A percentile compares a stretch with the other conserved stretches of the same genome.
Conservation (phyloP, 2,329 filamentous ascomycete genomes). For the Pyricularia sp. region DNA sequence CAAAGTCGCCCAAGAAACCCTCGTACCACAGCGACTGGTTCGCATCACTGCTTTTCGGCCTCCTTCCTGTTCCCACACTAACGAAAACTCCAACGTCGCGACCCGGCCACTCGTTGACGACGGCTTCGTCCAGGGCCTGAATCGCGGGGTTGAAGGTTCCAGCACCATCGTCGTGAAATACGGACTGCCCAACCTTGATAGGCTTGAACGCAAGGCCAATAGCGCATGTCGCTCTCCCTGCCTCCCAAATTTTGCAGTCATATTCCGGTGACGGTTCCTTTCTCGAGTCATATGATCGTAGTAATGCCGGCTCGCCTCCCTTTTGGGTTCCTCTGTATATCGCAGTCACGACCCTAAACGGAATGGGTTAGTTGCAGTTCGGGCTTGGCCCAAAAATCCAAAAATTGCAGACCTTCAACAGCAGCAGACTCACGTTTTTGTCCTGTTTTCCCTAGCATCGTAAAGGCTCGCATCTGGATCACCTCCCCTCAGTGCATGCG, state of each 20-base stretch:
- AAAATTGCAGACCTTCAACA: background rate
- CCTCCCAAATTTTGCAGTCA: conserved; percentile 95
- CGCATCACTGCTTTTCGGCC: conserved; percentile 55
- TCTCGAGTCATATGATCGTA: conserved; percentile 92
- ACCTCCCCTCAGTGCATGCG: conserved; percentile 48
- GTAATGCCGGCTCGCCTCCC: conserved; percentile 57
- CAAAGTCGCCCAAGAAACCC: conserved; percentile 84
- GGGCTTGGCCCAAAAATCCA: conserved; percentile 8
- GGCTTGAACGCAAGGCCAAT: conserved; percentile 93
- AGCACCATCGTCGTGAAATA: conserved; percentile 86
- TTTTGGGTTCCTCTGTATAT: conserved; percentile 76
- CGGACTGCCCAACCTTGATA: conserved; percentile 83
- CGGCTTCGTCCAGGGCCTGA: conserved; percentile 78
- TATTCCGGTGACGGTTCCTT: conserved; percentile 86
- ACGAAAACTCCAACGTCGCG: conserved; percentile 87
- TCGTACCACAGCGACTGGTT: conserved; percentile 85
- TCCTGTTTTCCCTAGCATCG: conserved; percentile 74
- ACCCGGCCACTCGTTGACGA: conserved; percentile 89
- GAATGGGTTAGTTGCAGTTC: background rate
- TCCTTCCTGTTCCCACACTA: conserved; percentile 87
- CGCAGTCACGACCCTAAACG: conserved; percentile 70
- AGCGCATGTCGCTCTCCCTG: conserved; percentile 85
- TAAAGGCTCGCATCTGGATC: conserved; percentile 84
- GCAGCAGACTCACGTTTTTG: conserved; percentile 65
- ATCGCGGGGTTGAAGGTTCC: conserved; percentile 90